Percentiles rank a stretch among this genome's conserved stretches.
These are phyloP conservation scores for Eucalyptus curtisii DNA, from an alignment of 345 rosid genomes.

Conservation along the genomic window DNA sequence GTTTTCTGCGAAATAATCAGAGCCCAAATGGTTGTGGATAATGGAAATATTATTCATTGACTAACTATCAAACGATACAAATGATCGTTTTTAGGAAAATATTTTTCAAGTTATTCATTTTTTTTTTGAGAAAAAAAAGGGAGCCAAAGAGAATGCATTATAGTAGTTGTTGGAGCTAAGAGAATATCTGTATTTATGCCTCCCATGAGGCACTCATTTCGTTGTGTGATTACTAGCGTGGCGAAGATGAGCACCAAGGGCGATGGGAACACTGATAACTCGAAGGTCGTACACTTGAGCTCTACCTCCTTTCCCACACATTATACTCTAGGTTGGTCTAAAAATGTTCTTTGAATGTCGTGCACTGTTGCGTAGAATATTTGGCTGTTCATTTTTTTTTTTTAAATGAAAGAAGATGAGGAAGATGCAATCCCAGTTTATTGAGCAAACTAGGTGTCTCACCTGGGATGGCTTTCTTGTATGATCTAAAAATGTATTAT, in stretches of 20 bases:
- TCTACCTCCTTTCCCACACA: background rate
- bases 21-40: background rate
- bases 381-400: too few relatives aligned
- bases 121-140: accelerated
- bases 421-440: too few relatives aligned
- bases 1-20: accelerated
- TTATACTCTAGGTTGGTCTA: background rate
- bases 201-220: background rate
- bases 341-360: too few relatives aligned
- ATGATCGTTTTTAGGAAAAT: accelerated
- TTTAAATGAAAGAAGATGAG: too few relatives aligned
- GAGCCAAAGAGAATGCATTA: background rate
- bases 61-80: too few relatives aligned
- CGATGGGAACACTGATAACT: background rate
- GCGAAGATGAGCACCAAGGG: background rate
- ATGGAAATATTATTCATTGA: background rate
- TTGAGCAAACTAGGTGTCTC: too few relatives aligned
- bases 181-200: background rate
- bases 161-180: background rate
- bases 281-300: background rate
- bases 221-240: background rate
- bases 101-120: background rate
- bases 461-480: too few relatives aligned
- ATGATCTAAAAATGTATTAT: too few relatives aligned
- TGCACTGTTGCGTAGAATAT: background rate